phyloP scores from a whole-genome alignment of 306 rosid species.

The Coriaria nepalensis region DNA sequence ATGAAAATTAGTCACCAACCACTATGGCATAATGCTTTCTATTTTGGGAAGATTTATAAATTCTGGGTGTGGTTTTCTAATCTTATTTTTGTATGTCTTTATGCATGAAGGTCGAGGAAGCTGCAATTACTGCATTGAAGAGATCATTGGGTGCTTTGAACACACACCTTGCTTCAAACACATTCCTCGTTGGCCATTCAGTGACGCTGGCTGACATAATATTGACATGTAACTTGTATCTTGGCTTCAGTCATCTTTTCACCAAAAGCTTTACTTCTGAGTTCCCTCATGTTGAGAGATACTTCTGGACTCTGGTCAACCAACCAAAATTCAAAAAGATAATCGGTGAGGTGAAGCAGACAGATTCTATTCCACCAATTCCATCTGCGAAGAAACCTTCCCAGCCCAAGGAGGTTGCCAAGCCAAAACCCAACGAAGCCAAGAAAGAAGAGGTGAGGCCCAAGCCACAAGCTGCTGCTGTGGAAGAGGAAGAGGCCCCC shows the following conservation, averaged over 20 bases:
- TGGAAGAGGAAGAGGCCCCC: conserved; percentile 68
- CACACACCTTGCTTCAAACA: conserved; percentile 56
- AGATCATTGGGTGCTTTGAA: conserved; percentile 57
- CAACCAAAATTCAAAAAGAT: conserved; percentile 74
- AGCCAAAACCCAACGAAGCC: conserved; percentile 51
- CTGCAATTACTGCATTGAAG: conserved; percentile 40
- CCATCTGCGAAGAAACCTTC: conserved; percentile 61
- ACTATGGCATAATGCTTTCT: neutral
- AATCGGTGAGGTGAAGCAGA: conserved; percentile 61
- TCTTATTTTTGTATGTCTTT: neutral
- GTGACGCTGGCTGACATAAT: conserved; percentile 76
- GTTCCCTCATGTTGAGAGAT: conserved; percentile 84
- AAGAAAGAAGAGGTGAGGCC: conserved; percentile 47
- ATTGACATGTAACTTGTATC: conserved; percentile 27
- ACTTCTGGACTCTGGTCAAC: conserved; percentile 90
- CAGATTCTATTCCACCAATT: conserved; percentile 36
- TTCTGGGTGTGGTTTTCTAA: neutral
- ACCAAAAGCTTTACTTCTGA: conserved; percentile 66
- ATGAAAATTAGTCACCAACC: no score
- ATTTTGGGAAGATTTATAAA: neutral
- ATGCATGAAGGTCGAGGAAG: conserved; percentile 60
- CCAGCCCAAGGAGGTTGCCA: conserved; percentile 46
- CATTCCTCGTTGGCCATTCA: conserved; percentile 67
- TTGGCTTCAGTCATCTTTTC: conserved; percentile 26
- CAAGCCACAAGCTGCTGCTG: conserved; percentile 27